Evolutionary conservation across 345 rosid genomes (phyloP).

Genomic region (Lagerstroemia speciosa): DNA sequence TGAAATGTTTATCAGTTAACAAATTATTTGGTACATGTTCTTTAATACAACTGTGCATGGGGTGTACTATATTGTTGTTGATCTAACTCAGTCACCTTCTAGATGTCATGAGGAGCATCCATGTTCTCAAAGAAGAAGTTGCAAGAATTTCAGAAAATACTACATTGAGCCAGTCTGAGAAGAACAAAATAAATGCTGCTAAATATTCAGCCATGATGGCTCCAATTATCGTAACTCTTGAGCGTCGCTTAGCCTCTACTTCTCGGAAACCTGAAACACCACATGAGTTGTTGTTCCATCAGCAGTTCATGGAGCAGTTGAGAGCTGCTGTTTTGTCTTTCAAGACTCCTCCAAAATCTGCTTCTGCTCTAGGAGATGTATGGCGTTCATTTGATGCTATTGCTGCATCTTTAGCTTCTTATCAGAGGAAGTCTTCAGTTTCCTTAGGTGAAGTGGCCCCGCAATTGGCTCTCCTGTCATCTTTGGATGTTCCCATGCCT

Average conservation of each 20-base stretch:
- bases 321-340: slow-evolving; percentile 59
- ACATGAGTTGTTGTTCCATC: slow-evolving; percentile 78
- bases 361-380: slow-evolving; percentile 64
- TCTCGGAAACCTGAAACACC: slow-evolving; percentile 85
- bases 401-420: slow-evolving; percentile 74
- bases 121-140: slow-evolving; percentile 80
- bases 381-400: slow-evolving; percentile 84
- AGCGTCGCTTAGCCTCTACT: slow-evolving; percentile 85
- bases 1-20: background rate
- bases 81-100: slow-evolving; percentile 17
- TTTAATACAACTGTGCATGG: background rate
- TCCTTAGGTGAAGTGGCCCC: slow-evolving; percentile 86
- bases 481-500: slow-evolving; percentile 93
- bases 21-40: background rate
- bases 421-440: slow-evolving; percentile 73
- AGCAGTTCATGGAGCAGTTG: slow-evolving; percentile 55
- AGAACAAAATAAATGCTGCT: slow-evolving; percentile 77
- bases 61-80: background rate
- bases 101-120: slow-evolving; percentile 84
- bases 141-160: slow-evolving; percentile 74
- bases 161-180: slow-evolving; percentile 81
- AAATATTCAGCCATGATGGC: slow-evolving; percentile 97
- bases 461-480: slow-evolving; percentile 61
- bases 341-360: slow-evolving; percentile 69
- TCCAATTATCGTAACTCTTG: slow-evolving; percentile 76